These are phyloP conservation scores for Neospermospora avenae DNA, from an alignment of 2,329 filamentous ascomycete species.

Conservation along the genomic window DNA sequence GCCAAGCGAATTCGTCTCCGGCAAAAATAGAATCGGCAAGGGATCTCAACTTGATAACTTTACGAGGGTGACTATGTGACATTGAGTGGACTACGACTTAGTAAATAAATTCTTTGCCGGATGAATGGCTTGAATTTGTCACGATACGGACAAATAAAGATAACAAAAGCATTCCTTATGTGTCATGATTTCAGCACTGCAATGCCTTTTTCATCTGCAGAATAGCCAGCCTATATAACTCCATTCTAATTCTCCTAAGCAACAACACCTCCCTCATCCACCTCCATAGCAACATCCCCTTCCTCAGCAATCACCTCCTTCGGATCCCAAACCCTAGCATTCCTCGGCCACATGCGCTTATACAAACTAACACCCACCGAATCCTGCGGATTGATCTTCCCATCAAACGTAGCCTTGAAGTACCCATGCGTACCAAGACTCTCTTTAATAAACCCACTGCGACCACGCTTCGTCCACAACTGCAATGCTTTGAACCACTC, in stretches of 20 bases:
- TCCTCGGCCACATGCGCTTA: slow-evolving; percentile 79
- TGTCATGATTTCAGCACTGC: not conserved
- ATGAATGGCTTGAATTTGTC: no score
- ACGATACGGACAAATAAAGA: not conserved
- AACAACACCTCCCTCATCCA: slow-evolving; percentile 14
- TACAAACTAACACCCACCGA: slow-evolving; percentile 87
- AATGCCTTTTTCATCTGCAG: not conserved
- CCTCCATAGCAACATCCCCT: slow-evolving; percentile 21
- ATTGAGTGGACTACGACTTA: no score
- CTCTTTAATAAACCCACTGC: slow-evolving; percentile 92
- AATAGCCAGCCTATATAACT: not conserved
- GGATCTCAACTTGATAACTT: no score
- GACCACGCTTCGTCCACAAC: slow-evolving; percentile 86
- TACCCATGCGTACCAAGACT: slow-evolving; percentile 96
- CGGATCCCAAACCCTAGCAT: slow-evolving; percentile 44
- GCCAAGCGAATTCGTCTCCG: no score
- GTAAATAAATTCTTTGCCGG: no score
- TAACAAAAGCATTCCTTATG: not conserved
- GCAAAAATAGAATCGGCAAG: no score
- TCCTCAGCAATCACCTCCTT: slow-evolving; percentile 17
- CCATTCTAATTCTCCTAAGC: slow-evolving; percentile 1
- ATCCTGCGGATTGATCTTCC: slow-evolving; percentile 92
- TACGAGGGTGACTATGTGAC: no score
- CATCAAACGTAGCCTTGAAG: slow-evolving; percentile 98
- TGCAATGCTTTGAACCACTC: slow-evolving; percentile 97